phyloP scores from a whole-genome alignment of 2,329 filamentous ascomycete species.

The Aurifilum marmelostoma region DNA sequence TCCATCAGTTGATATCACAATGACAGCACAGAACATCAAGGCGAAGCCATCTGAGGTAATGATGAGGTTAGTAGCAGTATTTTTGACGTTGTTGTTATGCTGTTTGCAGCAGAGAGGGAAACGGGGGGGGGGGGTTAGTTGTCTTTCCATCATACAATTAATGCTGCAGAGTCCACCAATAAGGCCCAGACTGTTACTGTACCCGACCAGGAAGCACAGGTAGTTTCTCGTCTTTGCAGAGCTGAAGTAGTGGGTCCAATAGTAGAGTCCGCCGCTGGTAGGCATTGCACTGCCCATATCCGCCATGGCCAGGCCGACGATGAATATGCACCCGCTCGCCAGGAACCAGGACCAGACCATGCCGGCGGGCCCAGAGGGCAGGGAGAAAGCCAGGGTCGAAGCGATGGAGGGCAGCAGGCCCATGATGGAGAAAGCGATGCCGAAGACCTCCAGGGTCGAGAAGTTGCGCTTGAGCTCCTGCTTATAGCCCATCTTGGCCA shows the following conservation, averaged over 20 bases:
- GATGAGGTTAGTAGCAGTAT: background rate
- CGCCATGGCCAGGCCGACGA: constrained; percentile 63
- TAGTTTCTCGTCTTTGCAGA: constrained; percentile 58
- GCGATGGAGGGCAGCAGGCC: constrained; percentile 64
- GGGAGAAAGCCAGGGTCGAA: constrained; percentile 59
- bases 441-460: constrained; percentile 65
- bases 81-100: too few relatives aligned
- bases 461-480: constrained; percentile 66
- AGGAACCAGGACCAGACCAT: constrained; percentile 67
- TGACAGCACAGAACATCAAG: constrained; percentile 61
- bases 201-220: constrained; percentile 63
- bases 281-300: constrained; percentile 60
- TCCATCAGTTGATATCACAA: constrained; percentile 60
- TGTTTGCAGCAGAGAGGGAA: background rate
- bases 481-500: constrained; percentile 42
- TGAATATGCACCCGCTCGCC: constrained; percentile 60
- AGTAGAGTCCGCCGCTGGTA: constrained; percentile 55
- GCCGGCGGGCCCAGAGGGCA: constrained; percentile 62
- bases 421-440: constrained; percentile 64
- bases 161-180: constrained; percentile 66
- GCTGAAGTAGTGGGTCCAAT: constrained; percentile 55
- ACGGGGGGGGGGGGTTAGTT: too few relatives aligned
- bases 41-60: constrained; percentile 48
- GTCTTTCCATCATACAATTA: constrained; percentile 47
- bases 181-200: constrained; percentile 63